phyloP scores from a whole-genome alignment of 306 rosid species.

The Trifolium dubium region DNA sequence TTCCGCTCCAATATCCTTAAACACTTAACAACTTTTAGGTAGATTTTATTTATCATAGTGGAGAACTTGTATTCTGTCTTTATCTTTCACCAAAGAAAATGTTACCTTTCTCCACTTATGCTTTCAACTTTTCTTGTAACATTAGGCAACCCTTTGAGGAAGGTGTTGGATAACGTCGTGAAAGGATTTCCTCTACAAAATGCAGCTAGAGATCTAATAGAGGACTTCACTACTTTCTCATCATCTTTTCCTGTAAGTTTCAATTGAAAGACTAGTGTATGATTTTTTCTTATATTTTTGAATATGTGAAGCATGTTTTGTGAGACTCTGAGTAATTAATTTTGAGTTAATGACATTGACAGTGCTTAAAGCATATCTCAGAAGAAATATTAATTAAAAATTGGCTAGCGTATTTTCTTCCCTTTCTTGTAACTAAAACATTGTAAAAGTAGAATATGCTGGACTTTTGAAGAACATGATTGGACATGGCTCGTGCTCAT shows the following conservation, averaged over 20 bases:
- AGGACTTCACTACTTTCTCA: constrained; percentile 58
- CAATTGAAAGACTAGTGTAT: constrained; percentile 4
- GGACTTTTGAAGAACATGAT: constrained; percentile 21
- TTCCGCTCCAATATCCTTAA: constrained; percentile 21
- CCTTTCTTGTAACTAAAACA: constrained; percentile 22
- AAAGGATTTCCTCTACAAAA: constrained; percentile 62
- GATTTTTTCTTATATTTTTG: constrained; percentile 30
- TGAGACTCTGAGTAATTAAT: not conserved
- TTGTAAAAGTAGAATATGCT: constrained; percentile 13
- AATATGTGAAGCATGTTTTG: constrained; percentile 15
- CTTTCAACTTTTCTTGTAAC: constrained; percentile 42
- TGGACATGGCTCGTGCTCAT: constrained; percentile 6
- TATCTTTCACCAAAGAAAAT: constrained; percentile 28
- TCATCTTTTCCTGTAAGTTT: constrained; percentile 77
- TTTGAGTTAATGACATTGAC: not conserved
- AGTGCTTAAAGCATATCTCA: constrained; percentile 14
- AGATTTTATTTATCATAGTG: constrained; percentile 12
- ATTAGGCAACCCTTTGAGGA: constrained; percentile 63
- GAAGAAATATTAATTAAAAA: constrained; percentile 32
- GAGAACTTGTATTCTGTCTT: not conserved
- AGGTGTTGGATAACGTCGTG: constrained; percentile 53
- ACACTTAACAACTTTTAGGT: constrained; percentile 2
- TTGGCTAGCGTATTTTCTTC: constrained; percentile 16
- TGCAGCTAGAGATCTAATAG: constrained; percentile 61
- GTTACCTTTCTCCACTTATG: constrained; percentile 6